Conservation (phyloP, 1,284 basidiomycete species). For the Spongispora temasekensis region DNA sequence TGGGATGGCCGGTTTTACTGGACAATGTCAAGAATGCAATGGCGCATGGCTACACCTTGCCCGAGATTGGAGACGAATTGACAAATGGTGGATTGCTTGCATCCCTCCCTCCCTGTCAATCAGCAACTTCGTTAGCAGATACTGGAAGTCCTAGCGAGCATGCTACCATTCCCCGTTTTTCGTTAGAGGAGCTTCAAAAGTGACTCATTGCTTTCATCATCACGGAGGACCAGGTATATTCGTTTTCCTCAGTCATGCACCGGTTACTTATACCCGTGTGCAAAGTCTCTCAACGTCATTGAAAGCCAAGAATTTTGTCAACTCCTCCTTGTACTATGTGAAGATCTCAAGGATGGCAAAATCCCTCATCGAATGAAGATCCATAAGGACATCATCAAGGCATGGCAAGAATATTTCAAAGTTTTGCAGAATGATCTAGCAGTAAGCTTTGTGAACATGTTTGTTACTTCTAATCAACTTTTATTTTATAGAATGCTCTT, state of each 20-base stretch:
- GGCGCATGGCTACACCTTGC: background rate
- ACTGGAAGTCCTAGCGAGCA: background rate
- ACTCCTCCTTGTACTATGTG: background rate
- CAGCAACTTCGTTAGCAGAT: background rate
- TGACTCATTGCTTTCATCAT: background rate
- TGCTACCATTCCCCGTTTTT: background rate
- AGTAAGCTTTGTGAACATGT: too few relatives aligned
- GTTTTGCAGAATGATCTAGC: background rate
- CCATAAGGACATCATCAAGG: background rate
- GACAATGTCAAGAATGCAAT: background rate
- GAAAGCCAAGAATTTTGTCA: background rate
- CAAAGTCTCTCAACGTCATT: background rate
- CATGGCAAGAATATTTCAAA: background rate
- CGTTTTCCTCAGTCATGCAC: too few relatives aligned
- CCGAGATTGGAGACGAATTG: background rate
- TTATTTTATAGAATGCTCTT: background rate
- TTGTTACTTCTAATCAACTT: background rate
- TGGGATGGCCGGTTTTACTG: background rate
- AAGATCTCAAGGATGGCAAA: background rate
- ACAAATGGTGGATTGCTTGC: background rate
- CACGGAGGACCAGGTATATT: background rate
- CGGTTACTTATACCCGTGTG: too few relatives aligned
- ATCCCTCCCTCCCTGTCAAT: background rate
- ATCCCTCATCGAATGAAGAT: background rate
- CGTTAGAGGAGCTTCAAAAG: background rate